These are phyloP conservation scores for Clonostachys sp. DNA, from an alignment of 2,329 filamentous ascomycete genomes.

Conservation along the genomic window DNA sequence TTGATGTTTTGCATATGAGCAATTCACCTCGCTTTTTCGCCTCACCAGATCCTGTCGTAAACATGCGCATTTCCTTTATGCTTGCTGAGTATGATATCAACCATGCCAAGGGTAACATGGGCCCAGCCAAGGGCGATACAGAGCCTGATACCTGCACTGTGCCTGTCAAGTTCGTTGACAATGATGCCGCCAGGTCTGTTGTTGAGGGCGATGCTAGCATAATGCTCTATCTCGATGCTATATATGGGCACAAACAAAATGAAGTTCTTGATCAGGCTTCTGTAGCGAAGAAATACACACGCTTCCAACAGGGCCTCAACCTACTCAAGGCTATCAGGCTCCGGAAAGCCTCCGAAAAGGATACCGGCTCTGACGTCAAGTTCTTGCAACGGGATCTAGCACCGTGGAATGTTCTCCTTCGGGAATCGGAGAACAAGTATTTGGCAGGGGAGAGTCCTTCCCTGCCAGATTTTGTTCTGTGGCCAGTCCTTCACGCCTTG, in stretches of 20 bases:
- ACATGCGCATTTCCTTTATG: slow-evolving; percentile 45
- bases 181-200: slow-evolving; percentile 39
- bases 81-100: slow-evolving; percentile 40
- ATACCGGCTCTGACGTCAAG: slow-evolving; percentile 6
- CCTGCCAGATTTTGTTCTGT: slow-evolving; percentile 52
- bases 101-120: slow-evolving; percentile 39
- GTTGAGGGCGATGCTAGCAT: slow-evolving; percentile 47
- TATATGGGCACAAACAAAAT: slow-evolving; percentile 29
- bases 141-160: slow-evolving; percentile 5
- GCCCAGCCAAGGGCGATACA: neutral
- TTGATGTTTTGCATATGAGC: slow-evolving; percentile 73
- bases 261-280: slow-evolving; percentile 6
- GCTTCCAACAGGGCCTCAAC: slow-evolving; percentile 31
- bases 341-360: slow-evolving; percentile 3
- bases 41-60: slow-evolving; percentile 38
- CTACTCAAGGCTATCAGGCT: slow-evolving; percentile 29
- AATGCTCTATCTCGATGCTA: slow-evolving; percentile 56
- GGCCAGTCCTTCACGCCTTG: slow-evolving; percentile 48
- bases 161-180: slow-evolving; percentile 49
- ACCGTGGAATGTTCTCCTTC: slow-evolving; percentile 32
- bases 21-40: slow-evolving; percentile 44
- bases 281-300: slow-evolving; percentile 28
- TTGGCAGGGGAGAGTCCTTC: slow-evolving; percentile 35
- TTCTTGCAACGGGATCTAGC: slow-evolving; percentile 23
- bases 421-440: slow-evolving; percentile 26